phyloP scores from a whole-genome alignment of 2,329 filamentous ascomycete genomes.

The Aspergillus fischeri region DNA sequence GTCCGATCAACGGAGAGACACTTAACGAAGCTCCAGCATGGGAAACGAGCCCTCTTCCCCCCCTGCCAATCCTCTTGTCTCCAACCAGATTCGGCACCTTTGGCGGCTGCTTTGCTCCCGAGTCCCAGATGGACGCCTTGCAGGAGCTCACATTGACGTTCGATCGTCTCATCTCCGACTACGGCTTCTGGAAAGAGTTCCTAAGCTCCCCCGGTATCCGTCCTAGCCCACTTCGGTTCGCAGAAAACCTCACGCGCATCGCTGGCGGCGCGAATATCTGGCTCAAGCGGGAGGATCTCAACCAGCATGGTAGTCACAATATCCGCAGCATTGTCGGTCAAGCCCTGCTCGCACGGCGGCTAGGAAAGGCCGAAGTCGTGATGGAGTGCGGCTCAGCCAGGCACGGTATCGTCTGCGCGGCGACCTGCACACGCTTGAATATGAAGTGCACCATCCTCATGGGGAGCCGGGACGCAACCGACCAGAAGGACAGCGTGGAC shows the following conservation, averaged over 20 bases:
- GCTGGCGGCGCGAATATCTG: constrained; percentile 21
- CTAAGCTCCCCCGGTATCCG: constrained; percentile 15
- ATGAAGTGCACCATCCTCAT: constrained; percentile 97
- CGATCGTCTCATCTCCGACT: constrained; percentile 20
- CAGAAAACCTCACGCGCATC: constrained; percentile 14
- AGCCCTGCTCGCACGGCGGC: constrained; percentile 70
- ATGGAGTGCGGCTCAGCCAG: constrained; percentile 95
- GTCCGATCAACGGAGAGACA: neutral
- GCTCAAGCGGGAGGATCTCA: constrained; percentile 23
- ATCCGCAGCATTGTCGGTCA: constrained; percentile 45
- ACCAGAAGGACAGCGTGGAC: constrained; percentile 93
- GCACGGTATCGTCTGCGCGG: constrained; percentile 91
- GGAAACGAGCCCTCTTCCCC: constrained; percentile 12
- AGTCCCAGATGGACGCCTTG: constrained; percentile 25
- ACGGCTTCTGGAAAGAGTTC: constrained; percentile 24
- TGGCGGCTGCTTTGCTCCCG: constrained; percentile 25
- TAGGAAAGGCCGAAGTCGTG: constrained; percentile 93
- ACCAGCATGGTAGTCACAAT: constrained; percentile 22
- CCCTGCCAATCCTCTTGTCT: constrained; percentile 2
- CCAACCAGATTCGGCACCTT: constrained; percentile 19
- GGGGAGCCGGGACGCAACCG: constrained; percentile 89
- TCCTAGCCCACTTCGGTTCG: constrained; percentile 16
- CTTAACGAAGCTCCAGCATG: constrained; percentile 2
- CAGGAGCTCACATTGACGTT: constrained; percentile 22
- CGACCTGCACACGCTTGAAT: constrained; percentile 90